Evolutionary conservation across 257 asterid genomes (phyloP), one percentile per base, ranked within the genome.

Genomic region (Eustoma russellianum): DNA sequence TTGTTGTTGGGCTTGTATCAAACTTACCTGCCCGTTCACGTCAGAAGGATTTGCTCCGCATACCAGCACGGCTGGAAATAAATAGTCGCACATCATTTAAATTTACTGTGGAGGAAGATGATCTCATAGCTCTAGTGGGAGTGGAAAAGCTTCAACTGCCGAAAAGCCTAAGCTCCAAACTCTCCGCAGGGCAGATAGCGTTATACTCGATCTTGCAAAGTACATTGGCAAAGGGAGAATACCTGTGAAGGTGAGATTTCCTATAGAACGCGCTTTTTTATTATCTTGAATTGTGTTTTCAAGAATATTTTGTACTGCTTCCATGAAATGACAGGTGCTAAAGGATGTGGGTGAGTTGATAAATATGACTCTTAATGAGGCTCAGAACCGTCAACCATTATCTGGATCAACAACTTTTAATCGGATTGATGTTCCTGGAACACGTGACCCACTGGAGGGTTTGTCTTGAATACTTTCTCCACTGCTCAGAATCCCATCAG

Each of bases 391-490:
- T 59, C 94, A 91, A 64, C 93, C 94, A 49, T 86, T 91, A 59
- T 80, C 95, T 57, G 94, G 93, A 59, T 80, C 97, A 57, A 91
- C 98, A 43, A 83, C 81, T 59, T 91, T 91, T 69, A 80, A 70
- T 57, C 94, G 98, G 66, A 80, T 91, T 62, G 93, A 78, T 61
- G 67, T 77, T 58, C 68, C 87, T 57, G 66, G 89, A 38, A 61
- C 85, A 30, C 75, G 70, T 34, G 97, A 91, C 70, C 98, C 96
- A 53, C 70, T 91, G 53, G 74, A 77, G 73, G 97, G 98, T 44
- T 28, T 40, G 10, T 16, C 18, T 46, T 6, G 9, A 17, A 34
- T n/a, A 10, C 19, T 2, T 13, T 71, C 34, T 38, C 9, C 12
- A 38, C 5, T 38, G 9, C 9, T 38, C 43, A 38, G 43, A 38